A percentile compares a stretch with the other conserved stretches of the same genome.
Evolutionary conservation across 345 rosid genomes (phyloP).

Genomic region (Populus davidiana): DNA sequence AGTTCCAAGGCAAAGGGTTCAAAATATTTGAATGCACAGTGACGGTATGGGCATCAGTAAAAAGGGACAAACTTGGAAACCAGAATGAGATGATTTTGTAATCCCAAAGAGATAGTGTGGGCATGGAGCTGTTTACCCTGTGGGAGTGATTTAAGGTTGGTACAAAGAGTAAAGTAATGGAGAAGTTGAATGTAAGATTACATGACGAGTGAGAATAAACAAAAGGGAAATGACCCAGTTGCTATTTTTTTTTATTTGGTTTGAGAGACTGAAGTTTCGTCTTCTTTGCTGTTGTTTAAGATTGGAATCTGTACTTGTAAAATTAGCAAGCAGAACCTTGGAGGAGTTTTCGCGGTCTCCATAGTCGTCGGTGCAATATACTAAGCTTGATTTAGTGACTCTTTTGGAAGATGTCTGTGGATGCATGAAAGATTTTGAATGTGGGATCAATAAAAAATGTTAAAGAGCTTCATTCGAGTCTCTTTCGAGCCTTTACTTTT

Average conservation of each 20-base stretch:
- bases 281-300: neutral
- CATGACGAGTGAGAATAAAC: neutral
- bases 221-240: neutral
- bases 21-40: constrained; percentile 38
- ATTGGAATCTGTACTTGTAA: neutral
- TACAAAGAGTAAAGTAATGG: constrained; percentile 44
- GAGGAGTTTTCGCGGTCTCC: neutral
- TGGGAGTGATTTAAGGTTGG: constrained; percentile 26
- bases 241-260: neutral
- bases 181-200: constrained; percentile 35
- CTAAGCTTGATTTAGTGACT: neutral
- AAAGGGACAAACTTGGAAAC: constrained; percentile 62
- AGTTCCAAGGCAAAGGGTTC: constrained; percentile 66
- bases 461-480: neutral
- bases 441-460: neutral
- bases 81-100: constrained; percentile 48
- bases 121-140: constrained; percentile 64
- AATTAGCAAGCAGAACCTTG: neutral
- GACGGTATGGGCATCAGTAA: constrained; percentile 45
- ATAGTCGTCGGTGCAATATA: neutral
- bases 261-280: neutral
- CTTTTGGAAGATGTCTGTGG: neutral
- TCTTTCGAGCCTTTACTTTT: neutral
- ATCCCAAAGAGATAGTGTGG: constrained; percentile 42
- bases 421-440: neutral